Conservation (phyloP, 106 monocot genomes). For the Chionographis japonica region DNA sequence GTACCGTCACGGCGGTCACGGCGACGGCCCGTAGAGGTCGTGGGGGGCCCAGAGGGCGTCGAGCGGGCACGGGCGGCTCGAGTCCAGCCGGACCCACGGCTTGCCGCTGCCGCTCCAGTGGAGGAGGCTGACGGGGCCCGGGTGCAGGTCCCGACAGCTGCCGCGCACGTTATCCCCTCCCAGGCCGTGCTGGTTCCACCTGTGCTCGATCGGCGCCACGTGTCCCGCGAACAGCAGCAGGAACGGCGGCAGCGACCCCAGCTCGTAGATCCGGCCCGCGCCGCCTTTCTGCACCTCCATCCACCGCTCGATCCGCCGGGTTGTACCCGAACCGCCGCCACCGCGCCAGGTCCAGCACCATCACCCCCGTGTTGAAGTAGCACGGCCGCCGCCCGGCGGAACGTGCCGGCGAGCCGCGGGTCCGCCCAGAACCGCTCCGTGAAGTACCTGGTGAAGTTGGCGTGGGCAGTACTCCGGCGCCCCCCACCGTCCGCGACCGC, state of each 20-base stretch:
- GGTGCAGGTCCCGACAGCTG: conserved; percentile 89
- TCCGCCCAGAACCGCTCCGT: conserved; percentile 83
- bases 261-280: conserved; percentile 82
- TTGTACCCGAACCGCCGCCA: conserved; percentile 68
- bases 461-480: conserved; percentile 99
- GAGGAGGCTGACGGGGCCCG: conserved; percentile 91
- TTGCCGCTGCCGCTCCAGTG: conserved; percentile 98
- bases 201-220: conserved; percentile 89
- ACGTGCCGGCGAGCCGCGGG: conserved; percentile 38
- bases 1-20: conserved; percentile 13
- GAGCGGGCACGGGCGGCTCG: conserved; percentile 78
- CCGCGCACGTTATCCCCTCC: conserved; percentile 91
- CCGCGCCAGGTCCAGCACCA: conserved; percentile 78
- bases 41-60: conserved; percentile 84
- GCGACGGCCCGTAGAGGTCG: conserved; percentile 55
- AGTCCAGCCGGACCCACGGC: conserved; percentile 79
- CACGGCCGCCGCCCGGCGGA: conserved; percentile 63
- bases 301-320: conserved; percentile 82
- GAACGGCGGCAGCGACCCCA: conserved; percentile 91
- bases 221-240: conserved; percentile 89
- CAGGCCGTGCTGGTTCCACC: conserved; percentile 97
- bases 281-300: conserved; percentile 86
- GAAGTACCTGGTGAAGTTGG: conserved; percentile 99
- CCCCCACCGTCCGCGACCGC: conserved; percentile 56
- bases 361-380: conserved; percentile 98